These are phyloP conservation scores for Sugiyamaella valdiviana DNA, from an alignment of 805 yeast species.

Conservation along the genomic window DNA sequence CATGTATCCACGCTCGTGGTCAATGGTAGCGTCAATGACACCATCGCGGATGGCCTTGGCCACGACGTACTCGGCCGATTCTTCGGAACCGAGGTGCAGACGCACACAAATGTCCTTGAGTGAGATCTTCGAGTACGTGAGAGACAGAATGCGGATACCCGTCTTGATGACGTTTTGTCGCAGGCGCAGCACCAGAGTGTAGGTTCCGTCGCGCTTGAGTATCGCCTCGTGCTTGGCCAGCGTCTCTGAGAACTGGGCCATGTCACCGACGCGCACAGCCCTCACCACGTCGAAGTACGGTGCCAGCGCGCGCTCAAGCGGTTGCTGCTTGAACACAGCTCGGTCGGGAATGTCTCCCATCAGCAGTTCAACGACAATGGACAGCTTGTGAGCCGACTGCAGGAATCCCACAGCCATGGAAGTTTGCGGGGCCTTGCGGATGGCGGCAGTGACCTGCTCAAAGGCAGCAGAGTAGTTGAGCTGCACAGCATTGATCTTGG, in stretches of 20 bases:
- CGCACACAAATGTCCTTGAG: conserved; percentile 90
- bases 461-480: conserved; percentile 86
- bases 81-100: conserved; percentile 86
- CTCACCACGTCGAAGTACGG: conserved; percentile 85
- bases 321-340: conserved; percentile 63
- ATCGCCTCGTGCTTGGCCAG: conserved; percentile 54
- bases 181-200: conserved; percentile 76
- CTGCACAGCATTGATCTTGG: conserved; percentile 87
- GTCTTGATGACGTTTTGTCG: conserved; percentile 97
- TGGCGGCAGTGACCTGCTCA: conserved; percentile 88
- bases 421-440: conserved; percentile 93
- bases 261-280: conserved; percentile 90
- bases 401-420: conserved; percentile 76
- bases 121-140: conserved; percentile 85
- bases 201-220: conserved; percentile 71
- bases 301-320: conserved; percentile 51
- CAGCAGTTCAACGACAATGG: conserved; percentile 79
- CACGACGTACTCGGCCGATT: conserved; percentile 93
- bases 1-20: conserved; percentile 87
- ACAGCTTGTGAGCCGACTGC: conserved; percentile 83
- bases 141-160: conserved; percentile 87
- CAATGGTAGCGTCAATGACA: conserved; percentile 89
- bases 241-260: conserved; percentile 69
- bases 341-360: conserved; percentile 97
- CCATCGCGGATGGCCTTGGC: conserved; percentile 96